Evolutionary conservation across 805 yeast genomes (phyloP), one percentile per base, ranked within the genome.

Genomic region (Barnettozyma populi): DNA sequence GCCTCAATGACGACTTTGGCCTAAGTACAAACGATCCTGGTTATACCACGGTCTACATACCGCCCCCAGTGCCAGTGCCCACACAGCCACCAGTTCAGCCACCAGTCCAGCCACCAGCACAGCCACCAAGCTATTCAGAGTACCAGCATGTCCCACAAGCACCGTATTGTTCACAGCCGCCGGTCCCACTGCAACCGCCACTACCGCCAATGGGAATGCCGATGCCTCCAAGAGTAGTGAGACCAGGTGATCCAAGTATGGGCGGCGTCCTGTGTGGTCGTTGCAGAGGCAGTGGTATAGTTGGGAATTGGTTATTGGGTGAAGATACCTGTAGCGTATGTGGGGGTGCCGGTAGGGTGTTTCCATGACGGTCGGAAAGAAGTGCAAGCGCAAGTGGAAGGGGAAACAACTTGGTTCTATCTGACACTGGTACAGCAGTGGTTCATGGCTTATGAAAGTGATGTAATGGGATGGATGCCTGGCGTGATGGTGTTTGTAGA

Each of bases 191-290:
- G 8, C 41, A 40, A n/a, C 48, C 46, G 18, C 19, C 8, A n/a
- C 7, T 19, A 6, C 46, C 9, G 16, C 43, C 29, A 31, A 19
- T 39, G 47, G 23, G 46, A 18, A 13, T 24, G 20, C 41, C 46
- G 5, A 23, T 41, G 36, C 36, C 36, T 1, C 53, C 54, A 7
- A 44, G 74, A 18, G 65, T 76, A 14, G 84, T 86, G 1, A 61
- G 58, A 19, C 94, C 95, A 0, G 95, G 95, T 2, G 95, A 87
- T 57, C 92, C 94, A 1, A 57, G 81, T 29, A 61, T 77, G 52
- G 95, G 96, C 1, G 95, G 96, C 1, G 62, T 72, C 0, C 54
- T 82, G 3, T 88, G 96, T 66, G 88, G 87, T 0, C 68, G 79
- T 44, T 88, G 62, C 20, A 43, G 59, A 11, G 60, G 62, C 2